Conservation (phyloP, 495 filamentous ascomycete genomes). For the Venustampulla echinocandica region DNA sequence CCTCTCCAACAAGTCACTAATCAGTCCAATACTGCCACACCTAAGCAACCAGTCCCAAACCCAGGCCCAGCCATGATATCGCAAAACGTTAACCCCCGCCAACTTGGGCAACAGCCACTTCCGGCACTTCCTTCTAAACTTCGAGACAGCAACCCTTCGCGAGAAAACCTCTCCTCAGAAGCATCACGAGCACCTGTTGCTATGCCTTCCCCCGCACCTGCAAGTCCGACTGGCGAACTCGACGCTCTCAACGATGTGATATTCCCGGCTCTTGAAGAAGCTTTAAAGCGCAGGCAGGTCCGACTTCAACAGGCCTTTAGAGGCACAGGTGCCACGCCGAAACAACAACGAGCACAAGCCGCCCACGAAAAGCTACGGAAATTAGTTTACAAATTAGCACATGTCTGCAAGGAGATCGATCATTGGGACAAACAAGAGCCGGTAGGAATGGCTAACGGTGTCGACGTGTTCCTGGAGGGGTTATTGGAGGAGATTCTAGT, state of each 20-base stretch:
- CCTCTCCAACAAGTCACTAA: conserved; percentile 28
- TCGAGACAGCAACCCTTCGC: conserved; percentile 20
- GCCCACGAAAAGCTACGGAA: conserved; percentile 75
- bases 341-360: conserved; percentile 55
- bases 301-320: conserved; percentile 46
- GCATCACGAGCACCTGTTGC: conserved; percentile 21
- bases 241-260: conserved; percentile 53
- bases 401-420: conserved; percentile 80
- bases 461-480: conserved; percentile 79
- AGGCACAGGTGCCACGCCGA: conserved; percentile 31
- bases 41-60: conserved; percentile 28
- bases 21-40: conserved; percentile 23
- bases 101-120: conserved; percentile 17
- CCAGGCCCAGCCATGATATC: not conserved
- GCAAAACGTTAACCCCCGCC: conserved; percentile 20
- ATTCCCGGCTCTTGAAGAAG: conserved; percentile 81
- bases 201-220: conserved; percentile 22
- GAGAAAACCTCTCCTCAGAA: conserved; percentile 17
- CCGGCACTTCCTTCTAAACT: conserved; percentile 24
- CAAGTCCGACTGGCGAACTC: conserved; percentile 21
- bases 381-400: conserved; percentile 64
- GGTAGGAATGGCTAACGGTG: conserved; percentile 85
- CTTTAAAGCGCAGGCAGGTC: conserved; percentile 69
- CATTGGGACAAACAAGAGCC: conserved; percentile 71
- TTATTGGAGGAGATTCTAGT: conserved; percentile 93